Conservation (phyloP, 345 rosid species). For the Combretum micranthum region DNA sequence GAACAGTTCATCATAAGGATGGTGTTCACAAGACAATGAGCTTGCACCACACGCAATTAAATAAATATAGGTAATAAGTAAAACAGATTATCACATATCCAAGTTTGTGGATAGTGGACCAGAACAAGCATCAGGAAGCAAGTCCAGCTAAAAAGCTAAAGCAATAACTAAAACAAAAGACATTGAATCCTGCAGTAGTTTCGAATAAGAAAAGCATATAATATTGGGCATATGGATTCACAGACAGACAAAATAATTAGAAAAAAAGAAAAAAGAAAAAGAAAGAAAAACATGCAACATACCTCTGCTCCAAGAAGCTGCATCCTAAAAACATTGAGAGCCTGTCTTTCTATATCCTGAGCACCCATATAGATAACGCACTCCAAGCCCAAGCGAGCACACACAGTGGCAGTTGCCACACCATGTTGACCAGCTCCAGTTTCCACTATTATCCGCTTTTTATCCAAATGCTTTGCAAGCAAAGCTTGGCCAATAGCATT, state of each 20-base stretch:
- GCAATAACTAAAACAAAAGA: no score
- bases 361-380: slow-evolving; percentile 94
- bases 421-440: slow-evolving; percentile 99
- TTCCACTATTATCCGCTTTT: slow-evolving; percentile 78
- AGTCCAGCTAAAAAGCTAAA: no score
- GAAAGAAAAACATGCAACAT: slow-evolving; percentile 16
- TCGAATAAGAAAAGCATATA: background rate
- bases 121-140: no score
- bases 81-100: no score
- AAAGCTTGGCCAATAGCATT: slow-evolving; percentile 86
- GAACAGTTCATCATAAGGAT: no score
- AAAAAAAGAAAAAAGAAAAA: no score
- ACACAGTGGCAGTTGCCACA: slow-evolving; percentile 93
- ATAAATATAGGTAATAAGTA: no score
- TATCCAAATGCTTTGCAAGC: slow-evolving; percentile 84
- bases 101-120: no score
- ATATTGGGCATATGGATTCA: background rate
- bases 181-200: no score
- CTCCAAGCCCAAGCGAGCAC: slow-evolving; percentile 75
- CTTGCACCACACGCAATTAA: no score
- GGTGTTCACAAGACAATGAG: no score
- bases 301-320: slow-evolving; percentile 91
- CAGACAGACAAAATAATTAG: no score
- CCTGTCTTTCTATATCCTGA: slow-evolving; percentile 91
- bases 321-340: slow-evolving; percentile 91